Conservation (phyloP, 1,139 yeast genomes). For the Yamadazyma songkhlaensis region DNA sequence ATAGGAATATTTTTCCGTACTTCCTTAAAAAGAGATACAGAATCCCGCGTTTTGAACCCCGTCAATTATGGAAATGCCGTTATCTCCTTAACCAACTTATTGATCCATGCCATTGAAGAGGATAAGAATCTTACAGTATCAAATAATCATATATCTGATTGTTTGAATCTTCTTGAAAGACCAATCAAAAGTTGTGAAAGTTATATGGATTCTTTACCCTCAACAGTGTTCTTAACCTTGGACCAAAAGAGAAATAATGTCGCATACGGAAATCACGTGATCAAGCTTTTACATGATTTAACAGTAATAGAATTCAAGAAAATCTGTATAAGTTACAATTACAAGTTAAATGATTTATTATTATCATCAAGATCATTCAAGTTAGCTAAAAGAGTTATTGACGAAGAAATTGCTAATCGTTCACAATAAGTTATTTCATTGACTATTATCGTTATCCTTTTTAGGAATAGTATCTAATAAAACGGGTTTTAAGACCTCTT, state of each 20-base stretch:
- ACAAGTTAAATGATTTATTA: slow-evolving; percentile 59
- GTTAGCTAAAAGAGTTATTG: slow-evolving; percentile 70
- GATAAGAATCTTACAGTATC: slow-evolving; percentile 56
- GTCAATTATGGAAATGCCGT: slow-evolving; percentile 61
- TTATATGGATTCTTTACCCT: slow-evolving; percentile 40
- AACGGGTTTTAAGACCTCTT: slow-evolving; percentile 94
- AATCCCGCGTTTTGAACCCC: slow-evolving; percentile 57
- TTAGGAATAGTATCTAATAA: slow-evolving; percentile 58
- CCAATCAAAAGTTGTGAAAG: slow-evolving; percentile 47
- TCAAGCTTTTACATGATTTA: slow-evolving; percentile 58
- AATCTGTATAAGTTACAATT: slow-evolving; percentile 61
- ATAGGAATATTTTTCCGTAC: slow-evolving; percentile 48
- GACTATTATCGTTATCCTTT: slow-evolving; percentile 9
- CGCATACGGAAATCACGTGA: slow-evolving; percentile 33
- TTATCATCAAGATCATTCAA: slow-evolving; percentile 61
- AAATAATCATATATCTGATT: slow-evolving; percentile 52
- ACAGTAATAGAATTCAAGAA: slow-evolving; percentile 62
- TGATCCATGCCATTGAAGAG: slow-evolving; percentile 61
- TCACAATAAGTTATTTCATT: slow-evolving; percentile 4
- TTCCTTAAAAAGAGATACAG: slow-evolving; percentile 53
- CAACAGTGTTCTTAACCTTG: slow-evolving; percentile 43
- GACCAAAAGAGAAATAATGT: slow-evolving; percentile 18
- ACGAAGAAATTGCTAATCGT: slow-evolving; percentile 49
- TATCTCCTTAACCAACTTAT: slow-evolving; percentile 55
- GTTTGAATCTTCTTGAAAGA: slow-evolving; percentile 55